Percentiles rank a stretch among this genome's conserved stretches.
These are phyloP conservation scores for Herpetospermum pedunculosum DNA, from an alignment of 306 rosid genomes.

Conservation along the genomic window DNA sequence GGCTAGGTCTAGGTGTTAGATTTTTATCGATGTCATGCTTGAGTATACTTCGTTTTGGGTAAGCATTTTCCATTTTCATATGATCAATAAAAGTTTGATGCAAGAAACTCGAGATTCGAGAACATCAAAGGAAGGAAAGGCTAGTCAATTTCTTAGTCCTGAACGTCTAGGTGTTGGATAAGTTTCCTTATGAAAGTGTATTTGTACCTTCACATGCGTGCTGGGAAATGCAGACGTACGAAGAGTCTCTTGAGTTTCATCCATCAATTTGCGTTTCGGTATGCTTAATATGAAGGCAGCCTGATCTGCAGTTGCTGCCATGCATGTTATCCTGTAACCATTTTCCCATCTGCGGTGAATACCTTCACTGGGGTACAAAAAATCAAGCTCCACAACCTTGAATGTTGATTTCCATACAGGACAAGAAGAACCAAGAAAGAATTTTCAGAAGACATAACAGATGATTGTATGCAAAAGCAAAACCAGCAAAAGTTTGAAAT, in stretches of 20 bases:
- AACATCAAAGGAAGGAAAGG: neutral
- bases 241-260: constrained; percentile 84
- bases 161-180: neutral
- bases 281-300: constrained; percentile 90
- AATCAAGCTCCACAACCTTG: constrained; percentile 92
- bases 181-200: neutral
- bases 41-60: neutral
- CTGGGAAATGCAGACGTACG: constrained; percentile 95
- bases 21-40: neutral
- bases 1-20: neutral
- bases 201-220: constrained; percentile 79
- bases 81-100: neutral
- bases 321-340: constrained; percentile 77
- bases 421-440: neutral
- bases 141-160: neutral
- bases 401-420: neutral
- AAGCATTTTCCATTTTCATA: neutral
- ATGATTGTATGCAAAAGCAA: neutral
- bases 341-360: constrained; percentile 84
- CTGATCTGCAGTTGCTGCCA: constrained; percentile 92
- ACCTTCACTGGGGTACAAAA: constrained; percentile 90
- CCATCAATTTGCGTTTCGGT: constrained; percentile 75
- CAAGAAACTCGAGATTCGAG: neutral
- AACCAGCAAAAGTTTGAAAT: neutral
- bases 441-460: neutral